Conservation (phyloP, 2,329 filamentous ascomycete genomes). For the Cordyceps sp. region DNA sequence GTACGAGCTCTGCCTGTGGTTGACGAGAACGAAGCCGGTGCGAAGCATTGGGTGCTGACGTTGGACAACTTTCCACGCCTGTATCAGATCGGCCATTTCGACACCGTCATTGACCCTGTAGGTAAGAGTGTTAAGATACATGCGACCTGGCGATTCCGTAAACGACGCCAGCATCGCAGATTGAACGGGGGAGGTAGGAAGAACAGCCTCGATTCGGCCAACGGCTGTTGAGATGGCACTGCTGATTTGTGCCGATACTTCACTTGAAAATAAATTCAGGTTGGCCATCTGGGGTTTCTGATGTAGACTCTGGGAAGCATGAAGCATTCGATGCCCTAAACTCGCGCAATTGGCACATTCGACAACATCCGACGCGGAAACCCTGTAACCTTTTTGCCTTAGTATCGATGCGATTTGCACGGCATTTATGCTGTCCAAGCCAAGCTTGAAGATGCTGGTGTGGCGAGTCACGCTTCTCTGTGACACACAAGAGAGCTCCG, state of each 20-base stretch:
- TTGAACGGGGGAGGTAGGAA: conserved; percentile 70
- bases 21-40: conserved; percentile 51
- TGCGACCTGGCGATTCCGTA: conserved; percentile 42
- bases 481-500: conserved; percentile 37
- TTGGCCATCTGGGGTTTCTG: conserved; percentile 14
- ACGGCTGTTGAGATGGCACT: conserved; percentile 4
- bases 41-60: conserved; percentile 54
- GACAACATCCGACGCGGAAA: conserved; percentile 60
- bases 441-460: conserved; percentile 74
- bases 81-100: conserved; percentile 22
- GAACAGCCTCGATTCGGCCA: conserved; percentile 34
- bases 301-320: conserved; percentile 1
- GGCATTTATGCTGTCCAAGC: conserved; percentile 80
- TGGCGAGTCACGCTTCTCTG: conserved; percentile 32
- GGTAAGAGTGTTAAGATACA: conserved; percentile 63
- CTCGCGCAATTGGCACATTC: conserved; percentile 34
- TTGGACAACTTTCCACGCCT: conserved; percentile 43
- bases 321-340: conserved; percentile 14
- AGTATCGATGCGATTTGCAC: conserved; percentile 58
- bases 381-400: conserved; percentile 35
- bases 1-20: conserved; percentile 45
- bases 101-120: conserved; percentile 29
- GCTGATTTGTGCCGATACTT: conserved; percentile 13
- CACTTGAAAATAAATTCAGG: conserved; percentile 19
- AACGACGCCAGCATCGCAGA: conserved; percentile 66